A percentile compares a stretch with the other conserved stretches of the same genome.
phyloP scores from a whole-genome alignment of 2,329 filamentous ascomycete species.

The Fusarium veterinarium region DNA sequence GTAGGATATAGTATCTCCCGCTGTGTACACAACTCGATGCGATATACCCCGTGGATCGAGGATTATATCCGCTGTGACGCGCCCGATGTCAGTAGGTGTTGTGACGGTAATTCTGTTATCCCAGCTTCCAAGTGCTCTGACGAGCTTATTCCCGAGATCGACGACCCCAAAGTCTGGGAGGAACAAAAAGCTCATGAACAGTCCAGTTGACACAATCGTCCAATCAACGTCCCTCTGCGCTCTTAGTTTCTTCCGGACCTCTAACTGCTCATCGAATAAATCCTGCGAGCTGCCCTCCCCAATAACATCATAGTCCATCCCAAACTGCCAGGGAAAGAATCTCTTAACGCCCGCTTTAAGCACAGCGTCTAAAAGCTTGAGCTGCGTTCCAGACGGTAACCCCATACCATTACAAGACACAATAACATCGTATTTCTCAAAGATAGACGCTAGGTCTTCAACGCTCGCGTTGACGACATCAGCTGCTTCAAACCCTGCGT shows the following conservation, averaged over 20 bases:
- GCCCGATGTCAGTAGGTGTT: slow-evolving; percentile 71
- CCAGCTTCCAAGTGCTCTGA: slow-evolving; percentile 70
- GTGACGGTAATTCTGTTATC: slow-evolving; percentile 72
- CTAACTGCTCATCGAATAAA: slow-evolving; percentile 75
- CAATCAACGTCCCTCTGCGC: slow-evolving; percentile 63
- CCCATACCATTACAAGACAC: slow-evolving; percentile 72
- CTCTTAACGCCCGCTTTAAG: slow-evolving; percentile 61
- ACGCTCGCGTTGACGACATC: slow-evolving; percentile 56
- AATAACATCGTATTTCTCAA: slow-evolving; percentile 63
- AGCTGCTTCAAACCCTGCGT: slow-evolving; percentile 56
- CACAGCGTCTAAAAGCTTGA: slow-evolving; percentile 67
- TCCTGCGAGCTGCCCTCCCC: slow-evolving; percentile 69
- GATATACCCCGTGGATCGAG: slow-evolving; percentile 51
- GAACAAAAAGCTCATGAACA: slow-evolving; percentile 79
- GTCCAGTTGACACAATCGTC: slow-evolving; percentile 74
- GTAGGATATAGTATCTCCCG: slow-evolving; percentile 73
- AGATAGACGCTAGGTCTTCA: slow-evolving; percentile 54
- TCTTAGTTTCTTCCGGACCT: slow-evolving; percentile 65
- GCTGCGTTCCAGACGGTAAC: slow-evolving; percentile 64
- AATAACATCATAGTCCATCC: slow-evolving; percentile 76
- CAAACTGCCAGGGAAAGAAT: slow-evolving; percentile 80
- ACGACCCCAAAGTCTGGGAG: slow-evolving; percentile 72
- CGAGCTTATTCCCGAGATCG: slow-evolving; percentile 54
- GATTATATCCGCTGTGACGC: slow-evolving; percentile 66
- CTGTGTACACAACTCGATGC: slow-evolving; percentile 65